phyloP scores from a whole-genome alignment of 768 basidiomycete species.

The Solioccasus polychromus region DNA sequence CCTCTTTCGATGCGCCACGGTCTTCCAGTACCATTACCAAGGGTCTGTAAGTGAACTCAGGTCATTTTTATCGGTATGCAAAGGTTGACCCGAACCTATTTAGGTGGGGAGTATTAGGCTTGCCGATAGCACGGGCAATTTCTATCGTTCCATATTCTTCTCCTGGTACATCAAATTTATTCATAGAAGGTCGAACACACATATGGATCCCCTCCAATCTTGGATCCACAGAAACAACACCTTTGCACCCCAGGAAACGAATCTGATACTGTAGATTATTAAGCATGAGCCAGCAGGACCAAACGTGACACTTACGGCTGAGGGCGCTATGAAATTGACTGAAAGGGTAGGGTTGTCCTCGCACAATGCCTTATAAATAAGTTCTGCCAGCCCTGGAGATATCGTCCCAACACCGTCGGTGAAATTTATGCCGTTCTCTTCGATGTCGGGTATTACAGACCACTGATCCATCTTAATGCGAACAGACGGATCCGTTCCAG shows the following conservation, averaged over 20 bases:
- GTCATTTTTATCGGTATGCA: not conserved
- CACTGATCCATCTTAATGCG: constrained; percentile 54
- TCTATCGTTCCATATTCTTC: constrained; percentile 61
- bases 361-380: constrained; percentile 59
- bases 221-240: constrained; percentile 70
- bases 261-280: constrained; percentile 65
- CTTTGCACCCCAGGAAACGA: constrained; percentile 81
- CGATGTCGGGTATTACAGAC: constrained; percentile 60
- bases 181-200: constrained; percentile 71
- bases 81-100: constrained; percentile 61
- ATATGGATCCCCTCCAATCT: constrained; percentile 54
- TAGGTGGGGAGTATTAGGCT: constrained; percentile 61
- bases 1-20: constrained; percentile 55
- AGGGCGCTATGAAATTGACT: constrained; percentile 44
- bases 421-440: constrained; percentile 42
- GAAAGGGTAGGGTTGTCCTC: constrained; percentile 36
- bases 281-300: not conserved
- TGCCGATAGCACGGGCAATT: constrained; percentile 62
- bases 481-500: constrained; percentile 75
- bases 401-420: constrained; percentile 86
- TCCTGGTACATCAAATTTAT: constrained; percentile 60
- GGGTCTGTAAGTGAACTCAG: constrained; percentile 42
- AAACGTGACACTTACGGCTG: constrained; percentile 48
- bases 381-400: constrained; percentile 51
- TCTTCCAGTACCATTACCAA: constrained; percentile 80